Evolutionary conservation across 345 rosid genomes (phyloP).

Genomic region (Corchorus olitorius): DNA sequence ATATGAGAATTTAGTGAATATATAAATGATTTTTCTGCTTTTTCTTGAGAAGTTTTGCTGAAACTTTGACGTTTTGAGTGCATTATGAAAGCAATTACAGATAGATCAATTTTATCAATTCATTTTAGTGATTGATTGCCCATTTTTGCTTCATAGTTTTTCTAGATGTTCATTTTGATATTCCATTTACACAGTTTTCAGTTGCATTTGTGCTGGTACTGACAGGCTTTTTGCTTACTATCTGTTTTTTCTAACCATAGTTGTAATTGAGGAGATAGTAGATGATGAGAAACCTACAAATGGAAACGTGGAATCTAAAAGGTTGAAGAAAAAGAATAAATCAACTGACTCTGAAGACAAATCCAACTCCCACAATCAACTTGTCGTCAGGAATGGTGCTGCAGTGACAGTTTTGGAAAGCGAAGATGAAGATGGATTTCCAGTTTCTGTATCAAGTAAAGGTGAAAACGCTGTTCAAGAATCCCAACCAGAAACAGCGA

Average conservation of each 20-base stretch:
- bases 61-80: not conserved
- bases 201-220: not conserved
- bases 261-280: constrained; percentile 87
- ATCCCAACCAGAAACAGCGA: constrained; percentile 30
- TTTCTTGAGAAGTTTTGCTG: not conserved
- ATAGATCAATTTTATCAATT: not conserved
- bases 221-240: not conserved
- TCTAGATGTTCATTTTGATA: not conserved
- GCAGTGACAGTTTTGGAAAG: constrained; percentile 55
- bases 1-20: not conserved
- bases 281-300: constrained; percentile 64
- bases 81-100: not conserved
- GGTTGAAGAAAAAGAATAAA: constrained; percentile 45
- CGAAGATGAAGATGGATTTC: constrained; percentile 97
- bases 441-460: constrained; percentile 46
- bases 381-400: constrained; percentile 40
- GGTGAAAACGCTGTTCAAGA: constrained; percentile 25
- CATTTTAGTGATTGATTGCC: not conserved
- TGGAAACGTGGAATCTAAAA: constrained; percentile 44
- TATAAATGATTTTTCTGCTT: not conserved
- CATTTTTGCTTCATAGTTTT: not conserved
- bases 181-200: not conserved
- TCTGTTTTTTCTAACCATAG: constrained; percentile 30
- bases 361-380: constrained; percentile 32
- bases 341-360: constrained; percentile 38